Base-by-base conservation (phyloP, 1,139 yeast species). In the Candida tunisiensis region DNA sequence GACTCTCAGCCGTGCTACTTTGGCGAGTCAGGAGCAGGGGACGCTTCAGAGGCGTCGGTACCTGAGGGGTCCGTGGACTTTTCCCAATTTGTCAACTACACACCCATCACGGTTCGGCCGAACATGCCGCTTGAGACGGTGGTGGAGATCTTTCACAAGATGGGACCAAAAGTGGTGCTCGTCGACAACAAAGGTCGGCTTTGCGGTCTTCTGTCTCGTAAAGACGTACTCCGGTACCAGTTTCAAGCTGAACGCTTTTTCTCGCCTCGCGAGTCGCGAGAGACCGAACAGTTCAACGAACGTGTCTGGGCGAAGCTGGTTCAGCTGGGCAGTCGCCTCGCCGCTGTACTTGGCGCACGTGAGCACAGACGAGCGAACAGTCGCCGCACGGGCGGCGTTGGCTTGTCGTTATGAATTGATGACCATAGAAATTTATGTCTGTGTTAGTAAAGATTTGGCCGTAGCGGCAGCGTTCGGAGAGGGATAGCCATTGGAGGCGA, bases 121-220 rank as follows among this genome's bases (percentile, higher is more conserved):
- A 47, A 54, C 19, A 59, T 74, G 0, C 62, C 78, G 0, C 53
- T 83, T 21, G 79, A 75, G 36, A 62, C 66, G 22, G 65, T 74
- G 2, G 55, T 74, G 33, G 78, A 75, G 25, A 55, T 80, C 12
- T 88, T 88, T 48, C 65, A 69, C 32, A 74, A 77, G 37, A 47
- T 83, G 21, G 95, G 96, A 0, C 93, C 95, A 4, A 58, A 82
- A 21, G 64, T 72, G 21, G 62, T 88, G 2, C 57, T 78, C 26
- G 74, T 83, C 1, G 77, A 72, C 30, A 58, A 62, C 22, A 57
- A 64, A 22, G 40, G 44, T 11, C 29, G 35, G 3, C 47, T 77
- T 14, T 62, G 58, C 3, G 91, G 91, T 0, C 42, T 73, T 9
- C 53, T 78, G 8, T 73, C 82, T 1, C 55, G 79, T 28, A 77